A percentile compares a stretch with the other conserved stretches of the same genome.
These are phyloP conservation scores for Dendrobium officinale DNA, from an alignment of 106 monocot species.

Conservation along the genomic window DNA sequence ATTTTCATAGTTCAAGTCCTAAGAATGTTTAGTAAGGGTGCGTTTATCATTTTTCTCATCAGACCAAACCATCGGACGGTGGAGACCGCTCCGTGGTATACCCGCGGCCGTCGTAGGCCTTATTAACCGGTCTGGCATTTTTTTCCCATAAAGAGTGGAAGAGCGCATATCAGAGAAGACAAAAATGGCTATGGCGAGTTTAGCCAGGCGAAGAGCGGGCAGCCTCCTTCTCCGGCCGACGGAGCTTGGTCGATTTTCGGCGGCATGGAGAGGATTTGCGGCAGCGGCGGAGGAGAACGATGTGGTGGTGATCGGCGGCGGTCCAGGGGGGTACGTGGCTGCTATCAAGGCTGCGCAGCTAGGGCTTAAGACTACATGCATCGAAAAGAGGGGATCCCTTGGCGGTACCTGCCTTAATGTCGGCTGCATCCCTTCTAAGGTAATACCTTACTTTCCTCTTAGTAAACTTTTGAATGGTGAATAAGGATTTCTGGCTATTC, in stretches of 20 bases:
- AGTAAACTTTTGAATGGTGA: not conserved
- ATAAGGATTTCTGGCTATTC: not conserved
- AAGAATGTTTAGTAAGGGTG: no score
- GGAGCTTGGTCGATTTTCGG: not conserved
- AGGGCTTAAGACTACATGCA: constrained; percentile 75
- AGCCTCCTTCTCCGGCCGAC: constrained; percentile 1
- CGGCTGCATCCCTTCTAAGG: constrained; percentile 82
- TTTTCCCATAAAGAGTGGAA: not conserved
- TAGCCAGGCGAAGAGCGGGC: constrained; percentile 29
- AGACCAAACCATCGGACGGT: no score
- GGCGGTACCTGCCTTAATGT: constrained; percentile 79
- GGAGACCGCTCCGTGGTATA: no score
- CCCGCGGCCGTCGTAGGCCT: no score
- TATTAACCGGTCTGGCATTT: not conserved
- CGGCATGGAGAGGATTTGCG: constrained; percentile 11
- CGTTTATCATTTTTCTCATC: no score
- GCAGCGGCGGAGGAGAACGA: constrained; percentile 57
- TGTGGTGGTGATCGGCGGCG: constrained; percentile 69
- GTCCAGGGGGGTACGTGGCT: constrained; percentile 71
- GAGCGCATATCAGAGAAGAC: not conserved
- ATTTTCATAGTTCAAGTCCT: no score
- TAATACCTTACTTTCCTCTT: not conserved
- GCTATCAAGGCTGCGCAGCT: constrained; percentile 79
- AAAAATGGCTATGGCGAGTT: constrained; percentile 50
- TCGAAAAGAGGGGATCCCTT: constrained; percentile 65